Percentiles rank a stretch among this genome's conserved stretches.
These are phyloP conservation scores for Aegilops speltoides DNA, from an alignment of 176 grass and related monocot genomes.

Conservation along the genomic window DNA sequence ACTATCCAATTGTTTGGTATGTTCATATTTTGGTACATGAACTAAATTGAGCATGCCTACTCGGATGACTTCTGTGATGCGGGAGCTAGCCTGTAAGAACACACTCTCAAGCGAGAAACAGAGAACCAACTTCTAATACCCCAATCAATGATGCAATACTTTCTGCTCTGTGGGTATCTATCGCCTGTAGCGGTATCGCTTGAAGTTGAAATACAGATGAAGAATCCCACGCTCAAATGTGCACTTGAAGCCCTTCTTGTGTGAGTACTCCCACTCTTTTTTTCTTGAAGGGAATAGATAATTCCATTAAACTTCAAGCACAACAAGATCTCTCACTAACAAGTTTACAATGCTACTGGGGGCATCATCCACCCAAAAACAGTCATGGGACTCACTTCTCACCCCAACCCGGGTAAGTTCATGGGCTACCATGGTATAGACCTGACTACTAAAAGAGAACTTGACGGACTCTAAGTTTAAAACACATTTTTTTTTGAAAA, in stretches of 20 bases:
- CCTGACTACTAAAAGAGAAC: no score
- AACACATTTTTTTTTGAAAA: no score
- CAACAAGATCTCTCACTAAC: no score
- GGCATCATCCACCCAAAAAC: no score
- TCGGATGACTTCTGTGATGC: background rate
- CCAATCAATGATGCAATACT: background rate
- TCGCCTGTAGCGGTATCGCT: conserved; percentile 78
- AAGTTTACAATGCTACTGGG: no score
- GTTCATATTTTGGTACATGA: background rate
- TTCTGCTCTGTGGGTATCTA: background rate
- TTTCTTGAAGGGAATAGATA: no score
- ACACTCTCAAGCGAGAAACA: no score
- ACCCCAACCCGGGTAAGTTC: no score
- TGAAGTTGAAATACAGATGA: conserved; percentile 98
- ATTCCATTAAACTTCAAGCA: no score
- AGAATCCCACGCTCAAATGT: conserved; percentile 96
- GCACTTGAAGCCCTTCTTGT: conserved; percentile 98
- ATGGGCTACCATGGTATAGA: no score
- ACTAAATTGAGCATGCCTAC: background rate
- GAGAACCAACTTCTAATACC: background rate
- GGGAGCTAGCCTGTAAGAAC: background rate
- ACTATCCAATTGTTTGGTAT: conserved; percentile 6
- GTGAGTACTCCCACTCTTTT: conserved; percentile 97
- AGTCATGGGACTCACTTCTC: no score
- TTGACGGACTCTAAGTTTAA: no score